Evolutionary conservation across 2,329 filamentous ascomycete genomes (phyloP).

Genomic region (Colletotrichum cuscutae): DNA sequence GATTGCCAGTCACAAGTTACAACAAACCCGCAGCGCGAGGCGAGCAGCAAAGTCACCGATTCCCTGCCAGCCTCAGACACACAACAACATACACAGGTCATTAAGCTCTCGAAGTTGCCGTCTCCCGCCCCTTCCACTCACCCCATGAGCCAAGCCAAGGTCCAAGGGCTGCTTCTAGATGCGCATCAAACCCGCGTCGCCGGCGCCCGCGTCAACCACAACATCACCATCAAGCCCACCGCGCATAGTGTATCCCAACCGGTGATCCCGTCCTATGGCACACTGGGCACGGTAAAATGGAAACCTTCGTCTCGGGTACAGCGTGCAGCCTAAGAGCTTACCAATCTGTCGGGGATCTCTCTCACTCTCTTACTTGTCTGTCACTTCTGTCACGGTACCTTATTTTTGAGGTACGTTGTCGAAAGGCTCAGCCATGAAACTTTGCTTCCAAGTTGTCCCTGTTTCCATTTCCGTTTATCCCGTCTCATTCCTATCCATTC

Average conservation of each 20-base stretch:
- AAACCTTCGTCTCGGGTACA: background rate
- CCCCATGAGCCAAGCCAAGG: background rate
- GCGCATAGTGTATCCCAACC: background rate
- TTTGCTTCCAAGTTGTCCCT: slow-evolving; percentile 1
- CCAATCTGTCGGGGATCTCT: background rate
- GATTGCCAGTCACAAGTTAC: background rate
- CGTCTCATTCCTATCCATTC: background rate
- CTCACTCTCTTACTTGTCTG: background rate
- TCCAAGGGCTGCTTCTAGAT: background rate
- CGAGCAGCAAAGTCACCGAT: background rate
- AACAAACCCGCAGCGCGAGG: slow-evolving; percentile 7
- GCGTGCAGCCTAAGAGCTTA: background rate
- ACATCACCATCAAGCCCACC: background rate
- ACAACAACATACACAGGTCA: background rate
- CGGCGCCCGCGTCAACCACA: background rate
- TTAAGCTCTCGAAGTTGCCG: background rate
- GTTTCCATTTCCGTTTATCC: slow-evolving; percentile 20
- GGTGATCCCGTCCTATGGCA: slow-evolving; percentile 4
- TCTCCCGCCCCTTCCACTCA: slow-evolving; percentile 11
- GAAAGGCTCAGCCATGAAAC: slow-evolving; percentile 1
- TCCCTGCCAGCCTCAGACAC: background rate
- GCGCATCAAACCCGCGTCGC: background rate
- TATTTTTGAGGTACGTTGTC: background rate
- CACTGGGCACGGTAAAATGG: slow-evolving; percentile 1
- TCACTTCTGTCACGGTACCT: background rate